Evolutionary conservation across 1,139 yeast species (phyloP).

Genomic region (Magnusiomyces suaveolens): DNA sequence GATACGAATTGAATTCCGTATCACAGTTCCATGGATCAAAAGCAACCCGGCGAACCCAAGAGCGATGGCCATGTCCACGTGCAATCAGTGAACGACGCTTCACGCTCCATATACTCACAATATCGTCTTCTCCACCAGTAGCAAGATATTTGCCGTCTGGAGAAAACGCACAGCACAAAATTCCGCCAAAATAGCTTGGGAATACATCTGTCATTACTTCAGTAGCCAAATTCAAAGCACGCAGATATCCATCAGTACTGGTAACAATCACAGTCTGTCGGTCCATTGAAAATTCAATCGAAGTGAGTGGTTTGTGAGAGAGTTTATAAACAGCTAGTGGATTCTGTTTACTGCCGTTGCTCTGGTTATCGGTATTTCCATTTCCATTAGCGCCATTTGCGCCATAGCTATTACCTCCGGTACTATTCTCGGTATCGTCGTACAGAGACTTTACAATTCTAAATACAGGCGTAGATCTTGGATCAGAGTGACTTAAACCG

Average conservation of each 20-base stretch:
- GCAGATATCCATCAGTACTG: slow-evolving; percentile 56
- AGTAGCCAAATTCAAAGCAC: slow-evolving; percentile 45
- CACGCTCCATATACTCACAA: slow-evolving; percentile 31
- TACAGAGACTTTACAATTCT: slow-evolving; percentile 23
- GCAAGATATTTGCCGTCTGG: slow-evolving; percentile 55
- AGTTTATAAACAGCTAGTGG: slow-evolving; percentile 56
- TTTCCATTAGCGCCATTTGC: slow-evolving; percentile 2
- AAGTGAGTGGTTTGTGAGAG: slow-evolving; percentile 49
- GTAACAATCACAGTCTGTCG: slow-evolving; percentile 40
- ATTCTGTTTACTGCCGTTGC: slow-evolving; percentile 22
- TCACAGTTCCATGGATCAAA: slow-evolving; percentile 37
- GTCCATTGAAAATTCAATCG: slow-evolving; percentile 42
- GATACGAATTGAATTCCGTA: slow-evolving; percentile 34
- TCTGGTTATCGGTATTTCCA: too few species aligned
- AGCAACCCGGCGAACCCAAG: slow-evolving; percentile 48
- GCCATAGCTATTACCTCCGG: background rate
- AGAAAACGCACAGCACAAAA: slow-evolving; percentile 48
- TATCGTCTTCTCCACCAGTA: slow-evolving; percentile 42
- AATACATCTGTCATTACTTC: slow-evolving; percentile 48
- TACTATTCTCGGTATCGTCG: background rate
- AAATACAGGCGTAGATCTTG: slow-evolving; percentile 23
- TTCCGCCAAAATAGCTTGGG: slow-evolving; percentile 63
- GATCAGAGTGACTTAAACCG: slow-evolving; percentile 19
- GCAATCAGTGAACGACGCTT: slow-evolving; percentile 27
- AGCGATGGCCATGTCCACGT: slow-evolving; percentile 54